A percentile compares a stretch with the other conserved stretches of the same genome.
phyloP scores from a whole-genome alignment of 2,329 filamentous ascomycete species.

The Taxawa tesnikishii region DNA sequence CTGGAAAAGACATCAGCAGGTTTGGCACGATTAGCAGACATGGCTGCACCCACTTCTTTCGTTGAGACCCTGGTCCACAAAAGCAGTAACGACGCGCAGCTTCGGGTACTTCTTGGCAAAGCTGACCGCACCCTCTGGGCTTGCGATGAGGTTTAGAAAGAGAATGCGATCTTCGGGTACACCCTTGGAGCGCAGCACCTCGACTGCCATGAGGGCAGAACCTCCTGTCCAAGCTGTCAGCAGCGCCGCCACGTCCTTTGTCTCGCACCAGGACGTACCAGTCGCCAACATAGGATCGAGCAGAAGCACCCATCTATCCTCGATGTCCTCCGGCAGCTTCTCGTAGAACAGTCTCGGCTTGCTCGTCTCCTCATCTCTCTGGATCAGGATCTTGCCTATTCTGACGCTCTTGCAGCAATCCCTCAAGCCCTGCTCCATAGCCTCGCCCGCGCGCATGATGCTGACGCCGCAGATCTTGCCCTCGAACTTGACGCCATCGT shows the following conservation, averaged over 20 bases:
- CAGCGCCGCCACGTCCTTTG: neutral
- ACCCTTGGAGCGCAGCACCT: constrained; percentile 77
- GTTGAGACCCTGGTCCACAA: constrained; percentile 91
- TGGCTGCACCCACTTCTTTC: constrained; percentile 75
- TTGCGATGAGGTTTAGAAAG: constrained; percentile 96
- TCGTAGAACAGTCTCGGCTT: constrained; percentile 94
- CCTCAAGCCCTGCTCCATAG: constrained; percentile 93
- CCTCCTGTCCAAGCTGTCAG: constrained; percentile 48
- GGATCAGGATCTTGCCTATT: constrained; percentile 97
- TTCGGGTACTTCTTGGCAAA: constrained; percentile 85
- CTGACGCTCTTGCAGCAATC: constrained; percentile 97
- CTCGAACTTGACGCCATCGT: constrained; percentile 87
- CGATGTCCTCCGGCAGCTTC: constrained; percentile 90
- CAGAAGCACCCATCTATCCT: constrained; percentile 81
- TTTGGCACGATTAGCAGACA: neutral
- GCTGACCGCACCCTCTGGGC: constrained; percentile 77
- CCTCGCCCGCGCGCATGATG: constrained; percentile 95
- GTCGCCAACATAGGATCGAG: constrained; percentile 99
- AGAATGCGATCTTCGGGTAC: constrained; percentile 92
- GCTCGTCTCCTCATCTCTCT: constrained; percentile 89
- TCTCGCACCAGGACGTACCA: constrained; percentile 41
- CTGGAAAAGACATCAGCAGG: constrained; percentile 39
- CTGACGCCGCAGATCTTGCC: constrained; percentile 98
- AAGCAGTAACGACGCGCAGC: constrained; percentile 84
- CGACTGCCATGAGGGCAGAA: constrained; percentile 92